These are phyloP conservation scores for Boletus rubescentipes DNA, from an alignment of 768 basidiomycete species.

Conservation along the genomic window DNA sequence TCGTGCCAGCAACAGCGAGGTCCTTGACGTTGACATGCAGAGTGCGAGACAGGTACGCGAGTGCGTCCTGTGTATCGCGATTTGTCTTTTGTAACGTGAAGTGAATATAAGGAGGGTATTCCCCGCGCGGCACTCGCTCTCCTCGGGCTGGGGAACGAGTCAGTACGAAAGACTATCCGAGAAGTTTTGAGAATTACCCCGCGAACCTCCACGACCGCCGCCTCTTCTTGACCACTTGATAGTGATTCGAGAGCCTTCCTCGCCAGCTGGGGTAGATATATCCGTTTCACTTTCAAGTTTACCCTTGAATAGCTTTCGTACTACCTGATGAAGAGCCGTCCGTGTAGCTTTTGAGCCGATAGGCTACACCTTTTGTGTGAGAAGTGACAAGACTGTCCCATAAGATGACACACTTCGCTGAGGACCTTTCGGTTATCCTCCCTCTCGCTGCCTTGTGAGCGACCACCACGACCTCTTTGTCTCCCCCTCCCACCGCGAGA, in stretches of 20 bases:
- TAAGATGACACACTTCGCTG: constrained; percentile 65
- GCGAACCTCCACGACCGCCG: constrained; percentile 44
- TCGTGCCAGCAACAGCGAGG: constrained; percentile 90
- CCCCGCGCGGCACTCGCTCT: constrained; percentile 55
- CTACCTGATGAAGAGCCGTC: constrained; percentile 75
- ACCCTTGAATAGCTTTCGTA: constrained; percentile 80
- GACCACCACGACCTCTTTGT: constrained; percentile 44
- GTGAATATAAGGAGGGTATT: constrained; percentile 86
- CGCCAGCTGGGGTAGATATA: constrained; percentile 43
- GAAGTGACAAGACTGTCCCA: constrained; percentile 10
- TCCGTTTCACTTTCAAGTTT: constrained; percentile 86
- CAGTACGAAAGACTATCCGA: not conserved
- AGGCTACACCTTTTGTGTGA: constrained; percentile 48
- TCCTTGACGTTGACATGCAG: constrained; percentile 80
- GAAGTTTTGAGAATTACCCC: constrained; percentile 21
- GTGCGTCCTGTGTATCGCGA: constrained; percentile 93
- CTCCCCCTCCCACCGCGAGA: constrained; percentile 44
- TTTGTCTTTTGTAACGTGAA: constrained; percentile 98
- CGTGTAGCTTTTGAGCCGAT: constrained; percentile 80
- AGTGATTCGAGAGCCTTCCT: constrained; percentile 72
- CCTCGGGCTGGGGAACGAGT: constrained; percentile 27
- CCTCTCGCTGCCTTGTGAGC: constrained; percentile 38
- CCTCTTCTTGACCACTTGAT: constrained; percentile 74
- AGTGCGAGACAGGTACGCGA: constrained; percentile 73
- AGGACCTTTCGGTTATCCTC: constrained; percentile 75